These are phyloP conservation scores for Phytophthora idaei DNA, from an alignment of 352 stramenopile genomes.

Conservation along the genomic window DNA sequence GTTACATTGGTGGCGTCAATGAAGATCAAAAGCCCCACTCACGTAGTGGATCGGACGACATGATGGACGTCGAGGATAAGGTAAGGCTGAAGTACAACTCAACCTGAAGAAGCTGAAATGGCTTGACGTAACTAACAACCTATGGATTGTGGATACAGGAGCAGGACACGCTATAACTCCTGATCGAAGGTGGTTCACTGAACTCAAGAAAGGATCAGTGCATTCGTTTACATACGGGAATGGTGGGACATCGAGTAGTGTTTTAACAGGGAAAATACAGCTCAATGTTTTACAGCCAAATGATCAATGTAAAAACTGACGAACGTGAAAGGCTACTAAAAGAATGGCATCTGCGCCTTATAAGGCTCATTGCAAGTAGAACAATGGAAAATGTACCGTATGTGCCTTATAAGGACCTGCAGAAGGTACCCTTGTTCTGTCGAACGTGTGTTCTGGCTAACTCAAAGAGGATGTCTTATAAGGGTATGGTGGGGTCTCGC, in stretches of 20 bases:
- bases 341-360: conserved; percentile 10
- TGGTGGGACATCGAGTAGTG: not conserved
- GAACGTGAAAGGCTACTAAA: not conserved
- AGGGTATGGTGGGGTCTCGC: conserved; percentile 6
- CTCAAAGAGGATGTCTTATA: conserved; percentile 14
- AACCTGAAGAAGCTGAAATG: not conserved
- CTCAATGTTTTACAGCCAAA: not conserved
- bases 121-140: not conserved
- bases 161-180: not conserved
- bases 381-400: not conserved
- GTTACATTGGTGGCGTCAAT: not conserved
- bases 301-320: not conserved
- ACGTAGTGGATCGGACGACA: not conserved
- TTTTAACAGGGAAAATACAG: not conserved
- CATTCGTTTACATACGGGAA: not conserved
- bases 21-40: not conserved
- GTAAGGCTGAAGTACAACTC: not conserved
- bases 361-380: not conserved
- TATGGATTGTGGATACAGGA: not conserved
- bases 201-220: not conserved
- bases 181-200: not conserved
- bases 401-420: not conserved
- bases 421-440: conserved; percentile 13
- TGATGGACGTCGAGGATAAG: not conserved
- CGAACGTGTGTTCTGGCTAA: conserved; percentile 3